These are phyloP conservation scores for Hibiscus trionum DNA, from an alignment of 345 rosid genomes.

Conservation along the genomic window DNA sequence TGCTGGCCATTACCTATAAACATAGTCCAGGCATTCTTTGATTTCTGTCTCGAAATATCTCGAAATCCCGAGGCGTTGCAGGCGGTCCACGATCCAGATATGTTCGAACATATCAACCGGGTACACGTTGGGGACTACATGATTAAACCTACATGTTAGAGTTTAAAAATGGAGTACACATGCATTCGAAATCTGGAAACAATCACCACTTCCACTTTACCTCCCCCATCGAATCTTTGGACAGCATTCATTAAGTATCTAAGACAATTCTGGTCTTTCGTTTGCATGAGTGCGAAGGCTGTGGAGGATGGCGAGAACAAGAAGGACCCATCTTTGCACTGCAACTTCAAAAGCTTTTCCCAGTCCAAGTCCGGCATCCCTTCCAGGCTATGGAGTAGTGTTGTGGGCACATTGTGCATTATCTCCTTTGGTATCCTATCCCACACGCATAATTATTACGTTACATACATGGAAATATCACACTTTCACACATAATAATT, in stretches of 20 bases:
- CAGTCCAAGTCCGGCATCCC: constrained; percentile 78
- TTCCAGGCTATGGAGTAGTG: constrained; percentile 88
- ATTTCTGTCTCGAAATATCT: constrained; percentile 71
- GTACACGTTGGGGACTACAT: constrained; percentile 71
- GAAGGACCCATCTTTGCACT: constrained; percentile 75
- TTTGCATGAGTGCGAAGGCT: constrained; percentile 80
- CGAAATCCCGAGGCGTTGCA: constrained; percentile 81
- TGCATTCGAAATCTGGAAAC: neutral
- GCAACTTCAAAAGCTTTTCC: constrained; percentile 75
- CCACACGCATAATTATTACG: constrained; percentile 28
- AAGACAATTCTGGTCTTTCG: constrained; percentile 57
- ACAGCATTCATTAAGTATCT: constrained; percentile 50
- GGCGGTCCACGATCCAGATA: constrained; percentile 81
- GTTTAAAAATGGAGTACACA: neutral
- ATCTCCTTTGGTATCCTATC: constrained; percentile 79
- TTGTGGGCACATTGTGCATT: constrained; percentile 81
- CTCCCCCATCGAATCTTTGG: constrained; percentile 80
- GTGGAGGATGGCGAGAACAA: constrained; percentile 93
- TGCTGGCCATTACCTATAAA: constrained; percentile 38
- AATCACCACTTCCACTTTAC: constrained; percentile 20
- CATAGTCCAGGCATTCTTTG: constrained; percentile 48
- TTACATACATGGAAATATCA: neutral
- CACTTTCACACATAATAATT: constrained; percentile 13
- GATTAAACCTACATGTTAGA: neutral
- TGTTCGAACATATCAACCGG: constrained; percentile 92